These are phyloP conservation scores for Thermochaetoides thermophila DNA, from an alignment of 495 filamentous ascomycete genomes.

Conservation along the genomic window DNA sequence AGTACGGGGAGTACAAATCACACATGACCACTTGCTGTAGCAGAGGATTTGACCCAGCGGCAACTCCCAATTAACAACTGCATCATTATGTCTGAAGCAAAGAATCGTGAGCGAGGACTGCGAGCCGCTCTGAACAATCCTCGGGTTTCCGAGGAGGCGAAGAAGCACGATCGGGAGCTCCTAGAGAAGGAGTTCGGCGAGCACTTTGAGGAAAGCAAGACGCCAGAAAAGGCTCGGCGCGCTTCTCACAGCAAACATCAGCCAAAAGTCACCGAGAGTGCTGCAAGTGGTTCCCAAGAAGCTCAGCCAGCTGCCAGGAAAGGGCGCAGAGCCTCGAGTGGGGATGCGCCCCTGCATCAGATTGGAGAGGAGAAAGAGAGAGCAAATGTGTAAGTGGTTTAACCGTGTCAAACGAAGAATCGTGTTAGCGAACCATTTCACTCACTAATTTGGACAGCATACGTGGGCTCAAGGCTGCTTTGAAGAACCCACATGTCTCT, in stretches of 20 bases:
- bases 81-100: constrained; percentile 10
- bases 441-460: constrained; percentile 2
- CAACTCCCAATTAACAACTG: background rate
- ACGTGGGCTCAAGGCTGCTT: constrained; percentile 11
- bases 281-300: background rate
- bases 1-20: background rate
- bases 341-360: constrained; percentile 1
- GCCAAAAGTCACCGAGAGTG: background rate
- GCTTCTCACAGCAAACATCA: background rate
- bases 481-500: constrained; percentile 12
- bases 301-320: constrained; percentile 3
- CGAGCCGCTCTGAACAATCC: constrained; percentile 18
- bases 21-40: background rate
- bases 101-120: constrained; percentile 18
- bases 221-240: background rate
- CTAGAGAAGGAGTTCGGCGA: constrained; percentile 10
- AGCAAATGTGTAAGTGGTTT: constrained; percentile 9
- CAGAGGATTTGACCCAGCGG: background rate
- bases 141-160: constrained; percentile 31
- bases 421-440: too few relatives aligned
- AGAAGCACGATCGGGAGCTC: constrained; percentile 22
- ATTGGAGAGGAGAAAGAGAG: constrained; percentile 9
- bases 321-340: constrained; percentile 7
- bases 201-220: constrained; percentile 1
- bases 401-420: too few relatives aligned